phyloP scores from a whole-genome alignment of 768 basidiomycete species.

The Mycena rosella region DNA sequence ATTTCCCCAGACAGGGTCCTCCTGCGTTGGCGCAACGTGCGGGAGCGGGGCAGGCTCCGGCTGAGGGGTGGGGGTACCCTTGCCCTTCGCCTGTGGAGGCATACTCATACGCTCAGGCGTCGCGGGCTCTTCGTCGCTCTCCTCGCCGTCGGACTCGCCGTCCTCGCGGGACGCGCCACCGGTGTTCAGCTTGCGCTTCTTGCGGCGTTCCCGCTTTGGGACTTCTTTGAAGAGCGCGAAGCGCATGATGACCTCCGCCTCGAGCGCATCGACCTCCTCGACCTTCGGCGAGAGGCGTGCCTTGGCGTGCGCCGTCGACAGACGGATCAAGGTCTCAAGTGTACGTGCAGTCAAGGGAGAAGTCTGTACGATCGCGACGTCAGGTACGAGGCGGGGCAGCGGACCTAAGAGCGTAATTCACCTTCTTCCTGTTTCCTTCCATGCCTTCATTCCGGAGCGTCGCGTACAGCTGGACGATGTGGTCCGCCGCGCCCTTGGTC shows the following conservation, averaged over 20 bases:
- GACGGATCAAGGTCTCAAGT: conserved; percentile 97
- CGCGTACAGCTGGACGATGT: conserved; percentile 94
- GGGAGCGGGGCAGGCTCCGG: conserved; percentile 32
- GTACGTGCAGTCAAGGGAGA: conserved; percentile 98
- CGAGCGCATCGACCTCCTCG: conserved; percentile 85
- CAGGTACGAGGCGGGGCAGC: conserved; percentile 29
- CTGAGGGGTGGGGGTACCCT: conserved; percentile 29
- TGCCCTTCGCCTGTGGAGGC: conserved; percentile 48
- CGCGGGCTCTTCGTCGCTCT: conserved; percentile 57
- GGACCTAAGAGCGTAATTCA: conserved; percentile 43
- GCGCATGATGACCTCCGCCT: conserved; percentile 95
- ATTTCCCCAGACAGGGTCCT: conserved; percentile 76
- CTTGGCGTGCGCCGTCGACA: conserved; percentile 98
- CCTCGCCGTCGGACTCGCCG: conserved; percentile 66
- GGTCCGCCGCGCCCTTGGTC: conserved; percentile 94
- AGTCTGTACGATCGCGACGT: conserved; percentile 76
- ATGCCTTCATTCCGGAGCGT: conserved; percentile 92
- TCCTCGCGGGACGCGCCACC: conserved; percentile 67
- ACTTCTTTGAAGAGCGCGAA: conserved; percentile 99
- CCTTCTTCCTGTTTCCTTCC: conserved; percentile 91
- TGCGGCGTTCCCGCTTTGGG: conserved; percentile 81
- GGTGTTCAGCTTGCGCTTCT: conserved; percentile 89
- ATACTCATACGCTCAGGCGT: conserved; percentile 63
- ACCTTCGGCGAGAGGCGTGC: conserved; percentile 90
- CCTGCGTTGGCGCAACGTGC: conserved; percentile 52